Evolutionary conservation across 177 flowering plant species (phyloP).

Genomic region (Vitis hybrid): DNA sequence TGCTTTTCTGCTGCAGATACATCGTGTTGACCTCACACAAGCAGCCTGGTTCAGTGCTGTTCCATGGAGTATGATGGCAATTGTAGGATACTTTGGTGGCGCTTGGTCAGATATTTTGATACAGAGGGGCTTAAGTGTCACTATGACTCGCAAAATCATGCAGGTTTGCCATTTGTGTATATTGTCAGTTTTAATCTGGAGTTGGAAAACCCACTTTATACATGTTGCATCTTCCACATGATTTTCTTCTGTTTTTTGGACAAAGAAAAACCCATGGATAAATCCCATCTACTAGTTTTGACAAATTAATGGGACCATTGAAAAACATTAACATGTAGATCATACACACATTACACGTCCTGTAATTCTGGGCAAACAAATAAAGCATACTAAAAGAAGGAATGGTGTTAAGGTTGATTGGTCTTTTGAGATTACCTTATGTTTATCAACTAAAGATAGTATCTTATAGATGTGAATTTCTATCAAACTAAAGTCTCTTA

Average conservation of each 20-base stretch:
- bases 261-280: too few relatives aligned
- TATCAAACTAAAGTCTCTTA: neutral
- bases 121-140: constrained; percentile 60
- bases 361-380: too few relatives aligned
- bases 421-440: neutral
- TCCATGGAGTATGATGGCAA: constrained; percentile 96
- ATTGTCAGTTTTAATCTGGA: neutral
- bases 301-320: too few relatives aligned
- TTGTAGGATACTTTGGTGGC: constrained; percentile 81
- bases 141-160: constrained; percentile 91
- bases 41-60: constrained; percentile 99
- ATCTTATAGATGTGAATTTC: constrained; percentile 4
- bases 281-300: too few relatives aligned
- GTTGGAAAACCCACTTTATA: too few relatives aligned
- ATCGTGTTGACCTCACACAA: constrained; percentile 85
- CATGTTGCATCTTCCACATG: too few relatives aligned
- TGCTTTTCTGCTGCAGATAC: constrained; percentile 47
- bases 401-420: neutral
- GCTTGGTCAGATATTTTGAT: constrained; percentile 77
- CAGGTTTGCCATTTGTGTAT: constrained; percentile 47
- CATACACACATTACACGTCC: too few relatives aligned
- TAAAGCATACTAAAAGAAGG: too few relatives aligned
- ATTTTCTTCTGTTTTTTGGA: too few relatives aligned
- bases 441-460: neutral
- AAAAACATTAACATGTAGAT: too few relatives aligned